Evolutionary conservation across 2,329 filamentous ascomycete genomes (phyloP), one percentile per base, ranked within the genome.

Genomic region (Pseudogymnoascus sp.): DNA sequence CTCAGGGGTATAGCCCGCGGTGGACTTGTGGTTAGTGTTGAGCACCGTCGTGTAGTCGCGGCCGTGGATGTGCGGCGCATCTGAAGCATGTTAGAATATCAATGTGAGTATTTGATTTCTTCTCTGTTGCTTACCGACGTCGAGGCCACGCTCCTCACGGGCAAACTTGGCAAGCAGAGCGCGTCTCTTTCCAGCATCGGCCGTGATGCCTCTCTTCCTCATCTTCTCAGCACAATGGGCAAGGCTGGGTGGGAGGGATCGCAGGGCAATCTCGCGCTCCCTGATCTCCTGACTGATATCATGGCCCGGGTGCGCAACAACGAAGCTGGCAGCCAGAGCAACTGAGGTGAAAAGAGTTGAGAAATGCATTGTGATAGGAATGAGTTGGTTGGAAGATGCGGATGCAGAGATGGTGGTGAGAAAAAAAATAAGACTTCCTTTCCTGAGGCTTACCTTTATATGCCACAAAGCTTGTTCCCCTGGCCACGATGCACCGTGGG

Each of bases 211-310:
- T 43, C 74, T 71, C 35, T 69, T 69, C 67, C 72, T 72, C 26
- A 76, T 67, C 37, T 70, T 70, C 12, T 73, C 71, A 0, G 72
- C 68, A 31, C 75, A 76, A 67, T 74, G 72, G 26, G 69, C 69
- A 16, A 76, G 69, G 19, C 26, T 31, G 0, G 59, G 31, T 38
- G 72, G 59, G 28, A 40, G 37, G 33, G 31, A 37, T 16, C 37
- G 31, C 28, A 60, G 59, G 28, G 37, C 59, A 35, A 37, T 28
- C 33, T 60, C 65, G 40, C 72, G 73, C 63, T 72, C 66, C 59
- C 67, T 66, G 46, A 72, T 65, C 59, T 74, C 72, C 35, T 67
- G 66, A 28, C 67, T 66, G 46, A 71, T 63, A 62, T 75, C 70
- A 56, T 74, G 67, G 28, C 73, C 73, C 0, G 75, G 75, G 40